A percentile compares a stretch with the other conserved stretches of the same genome.
Evolutionary conservation across 805 yeast species (phyloP).

Genomic region (Candida pseudoglaebosa): DNA sequence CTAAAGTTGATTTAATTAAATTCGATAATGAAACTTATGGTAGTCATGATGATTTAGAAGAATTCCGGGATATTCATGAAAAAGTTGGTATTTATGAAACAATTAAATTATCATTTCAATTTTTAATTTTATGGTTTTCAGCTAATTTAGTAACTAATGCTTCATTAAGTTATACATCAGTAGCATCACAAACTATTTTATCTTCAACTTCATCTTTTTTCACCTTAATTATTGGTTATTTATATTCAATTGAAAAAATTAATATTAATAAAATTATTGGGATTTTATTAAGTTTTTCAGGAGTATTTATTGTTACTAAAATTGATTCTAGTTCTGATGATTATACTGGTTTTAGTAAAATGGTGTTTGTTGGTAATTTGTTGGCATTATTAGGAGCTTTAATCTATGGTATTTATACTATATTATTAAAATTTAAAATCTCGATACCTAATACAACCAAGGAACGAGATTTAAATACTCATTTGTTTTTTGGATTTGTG

Average conservation of each 20-base stretch:
- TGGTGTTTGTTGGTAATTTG: constrained; percentile 61
- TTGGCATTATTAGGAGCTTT: constrained; percentile 82
- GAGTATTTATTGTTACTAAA: constrained; percentile 75
- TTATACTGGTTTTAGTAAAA: constrained; percentile 17
- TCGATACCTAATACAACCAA: constrained; percentile 39
- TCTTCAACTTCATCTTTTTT: constrained; percentile 92
- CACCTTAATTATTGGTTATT: constrained; percentile 77
- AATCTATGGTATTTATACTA: constrained; percentile 89
- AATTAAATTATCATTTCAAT: constrained; percentile 68
- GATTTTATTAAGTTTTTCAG: constrained; percentile 65
- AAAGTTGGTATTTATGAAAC: constrained; percentile 56
- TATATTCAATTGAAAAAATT: constrained; percentile 67
- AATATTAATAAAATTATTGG: constrained; percentile 65
- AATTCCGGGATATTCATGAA: constrained; percentile 6
- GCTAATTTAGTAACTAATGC: constrained; percentile 91
- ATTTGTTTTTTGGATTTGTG: constrained; percentile 89
- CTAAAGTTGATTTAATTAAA: constrained; percentile 4
- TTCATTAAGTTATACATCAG: constrained; percentile 81
- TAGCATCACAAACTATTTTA: constrained; percentile 89
- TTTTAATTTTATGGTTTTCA: constrained; percentile 83
- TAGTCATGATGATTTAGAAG: constrained; percentile 1
- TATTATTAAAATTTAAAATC: constrained; percentile 70
- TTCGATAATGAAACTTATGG: constrained; percentile 6
- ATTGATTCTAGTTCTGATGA: constrained; percentile 42
- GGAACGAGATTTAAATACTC: constrained; percentile 77